Base-by-base conservation (phyloP, 208 protist species). In the Trypanosoma conorhini region DNA sequence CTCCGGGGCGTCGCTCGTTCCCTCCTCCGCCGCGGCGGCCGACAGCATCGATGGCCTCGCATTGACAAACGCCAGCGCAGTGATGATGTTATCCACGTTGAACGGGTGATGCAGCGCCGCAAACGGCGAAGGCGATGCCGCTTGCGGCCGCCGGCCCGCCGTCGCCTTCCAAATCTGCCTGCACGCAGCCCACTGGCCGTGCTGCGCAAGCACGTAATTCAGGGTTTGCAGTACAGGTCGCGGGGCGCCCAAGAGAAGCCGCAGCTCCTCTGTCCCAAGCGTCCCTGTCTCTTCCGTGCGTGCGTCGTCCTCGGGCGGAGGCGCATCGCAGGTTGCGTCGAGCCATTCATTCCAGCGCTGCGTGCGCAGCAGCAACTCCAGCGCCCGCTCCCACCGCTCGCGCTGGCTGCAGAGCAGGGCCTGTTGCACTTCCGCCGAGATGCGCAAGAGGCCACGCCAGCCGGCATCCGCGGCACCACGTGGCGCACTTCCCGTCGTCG, bases 201-300 rank as follows among this genome's bases (percentile, higher is more conserved):
- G 87, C 68, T 93, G 84, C 4, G 87, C 84, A 42, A 93, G 73
- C 5, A 93, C 67, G 70, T 90, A 93, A 26, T 79, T 58, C 30
- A 93, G 74, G 31, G 72, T 77, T 8, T 62, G 59, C 0, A 67
- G 35, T 3, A 76, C 58, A 38, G 5, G 0, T 17, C 31, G 42
- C 21, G 71, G 71, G 12, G 30, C n/a, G 21, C n/a, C 28, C 7
- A 26, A 10, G 33, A 76, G 35, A 44, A 33, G 24, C 9, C 22
- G 54, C 31, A 75, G 26, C n/a, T 40, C 46, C 24, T 60, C 55
- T 10, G 19, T 22, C 15, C 0, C 9, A 12, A 63, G 17, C 35
- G 26, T n/a, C 8, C n/a, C 46, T 21, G 42, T 52, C 33, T 31
- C 31, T 21, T 15, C 13, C 38, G 22, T n/a, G 26, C 31, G 31